Conservation (phyloP, 1,284 basidiomycete genomes). For the Fomitopsis palustris region DNA sequence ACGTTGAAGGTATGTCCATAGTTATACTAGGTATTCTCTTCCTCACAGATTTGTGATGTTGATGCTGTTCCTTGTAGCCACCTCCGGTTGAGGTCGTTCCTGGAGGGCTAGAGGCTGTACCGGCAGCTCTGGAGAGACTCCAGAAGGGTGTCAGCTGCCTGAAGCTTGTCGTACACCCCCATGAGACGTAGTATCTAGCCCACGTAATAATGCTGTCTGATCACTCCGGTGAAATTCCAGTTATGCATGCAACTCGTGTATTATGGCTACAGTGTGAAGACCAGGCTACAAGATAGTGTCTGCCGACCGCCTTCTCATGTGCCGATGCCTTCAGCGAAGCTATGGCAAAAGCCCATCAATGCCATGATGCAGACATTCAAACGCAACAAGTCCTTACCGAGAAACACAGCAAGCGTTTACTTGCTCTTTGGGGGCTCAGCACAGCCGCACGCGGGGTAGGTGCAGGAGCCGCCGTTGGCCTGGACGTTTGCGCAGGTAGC, state of each 20-base stretch:
- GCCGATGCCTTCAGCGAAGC: not conserved
- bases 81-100: constrained; percentile 37
- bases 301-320: no score
- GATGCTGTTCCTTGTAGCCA: constrained; percentile 9
- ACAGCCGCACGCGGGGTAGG: constrained; percentile 1
- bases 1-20: no score
- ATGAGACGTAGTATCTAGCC: constrained; percentile 31
- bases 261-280: no score
- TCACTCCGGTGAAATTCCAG: no score
- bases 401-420: not conserved
- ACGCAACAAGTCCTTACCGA: not conserved
- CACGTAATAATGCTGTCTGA: no score
- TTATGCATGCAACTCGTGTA: no score
- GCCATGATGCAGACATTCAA: not conserved
- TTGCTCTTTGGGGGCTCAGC: not conserved
- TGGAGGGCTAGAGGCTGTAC: constrained; percentile 42
- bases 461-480: constrained; percentile 1
- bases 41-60: not conserved
- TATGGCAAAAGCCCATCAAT: not conserved
- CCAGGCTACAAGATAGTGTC: no score
- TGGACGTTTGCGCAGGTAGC: constrained; percentile 1
- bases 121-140: no score
- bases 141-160: constrained; percentile 34
- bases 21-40: not conserved
- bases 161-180: constrained; percentile 47